phyloP scores from a whole-genome alignment of 106 monocot genomes.

The Dioscorea zingiberensis region DNA sequence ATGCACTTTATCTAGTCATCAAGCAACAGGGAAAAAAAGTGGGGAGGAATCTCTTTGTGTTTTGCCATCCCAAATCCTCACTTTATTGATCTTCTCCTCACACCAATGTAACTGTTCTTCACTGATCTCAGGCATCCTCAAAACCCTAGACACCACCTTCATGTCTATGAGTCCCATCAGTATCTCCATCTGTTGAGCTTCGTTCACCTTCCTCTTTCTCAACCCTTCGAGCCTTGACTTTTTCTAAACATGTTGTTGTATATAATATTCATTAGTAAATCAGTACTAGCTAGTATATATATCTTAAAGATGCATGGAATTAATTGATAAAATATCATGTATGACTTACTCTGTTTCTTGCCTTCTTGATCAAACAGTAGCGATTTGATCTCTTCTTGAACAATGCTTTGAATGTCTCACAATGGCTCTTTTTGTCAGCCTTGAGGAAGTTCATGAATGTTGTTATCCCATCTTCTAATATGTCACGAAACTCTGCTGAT shows the following conservation, averaged over 20 bases:
- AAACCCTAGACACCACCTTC: constrained; percentile 77
- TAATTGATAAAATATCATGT: background rate
- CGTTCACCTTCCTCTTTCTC: constrained; percentile 43
- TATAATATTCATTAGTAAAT: background rate
- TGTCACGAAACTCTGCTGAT: constrained; percentile 39
- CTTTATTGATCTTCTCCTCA: constrained; percentile 90
- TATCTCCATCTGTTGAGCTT: constrained; percentile 62
- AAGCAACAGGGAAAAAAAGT: constrained; percentile 77
- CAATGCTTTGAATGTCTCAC: constrained; percentile 34
- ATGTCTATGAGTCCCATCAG: constrained; percentile 84
- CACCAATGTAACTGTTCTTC: constrained; percentile 89
- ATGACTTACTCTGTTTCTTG: constrained; percentile 49
- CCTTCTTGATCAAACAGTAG: constrained; percentile 57
- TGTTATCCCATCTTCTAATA: constrained; percentile 54
- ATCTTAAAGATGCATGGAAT: too few species aligned
- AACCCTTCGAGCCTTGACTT: constrained; percentile 60
- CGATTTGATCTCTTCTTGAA: constrained; percentile 27
- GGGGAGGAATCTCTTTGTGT: constrained; percentile 77
- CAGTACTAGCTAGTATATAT: background rate
- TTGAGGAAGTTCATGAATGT: constrained; percentile 88
- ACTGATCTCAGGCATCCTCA: constrained; percentile 61
- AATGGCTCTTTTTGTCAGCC: constrained; percentile 57
- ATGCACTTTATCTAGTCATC: constrained; percentile 40
- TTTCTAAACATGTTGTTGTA: constrained; percentile 35
- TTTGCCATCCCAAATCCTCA: constrained; percentile 55